A percentile compares a stretch with the other conserved stretches of the same genome.
Conservation (phyloP, 2,329 filamentous ascomycete species). For the Ophiognomonia clavigignenti-juglandacearum region DNA sequence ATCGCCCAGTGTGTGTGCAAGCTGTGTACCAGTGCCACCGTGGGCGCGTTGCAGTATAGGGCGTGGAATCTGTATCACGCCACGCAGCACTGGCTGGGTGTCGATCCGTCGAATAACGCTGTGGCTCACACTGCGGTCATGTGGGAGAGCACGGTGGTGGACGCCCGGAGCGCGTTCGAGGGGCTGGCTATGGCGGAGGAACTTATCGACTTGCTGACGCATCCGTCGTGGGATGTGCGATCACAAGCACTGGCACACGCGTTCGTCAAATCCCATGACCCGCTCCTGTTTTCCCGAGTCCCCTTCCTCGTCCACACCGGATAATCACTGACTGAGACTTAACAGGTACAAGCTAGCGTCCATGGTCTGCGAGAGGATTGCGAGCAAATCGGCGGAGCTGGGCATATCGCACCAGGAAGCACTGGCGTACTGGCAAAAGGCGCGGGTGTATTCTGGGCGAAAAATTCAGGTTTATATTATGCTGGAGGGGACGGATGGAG, state of each 20-base stretch:
- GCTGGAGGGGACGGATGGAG: background rate
- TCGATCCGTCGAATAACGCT: too few relatives aligned
- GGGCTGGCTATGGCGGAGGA: background rate
- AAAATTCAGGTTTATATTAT: background rate
- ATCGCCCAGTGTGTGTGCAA: slow-evolving; percentile 1
- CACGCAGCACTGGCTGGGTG: background rate
- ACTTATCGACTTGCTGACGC: background rate
- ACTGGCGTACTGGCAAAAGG: background rate
- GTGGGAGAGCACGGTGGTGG: background rate
- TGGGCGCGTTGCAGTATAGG: too few relatives aligned
- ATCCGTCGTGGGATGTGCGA: slow-evolving; percentile 1
- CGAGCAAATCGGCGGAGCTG: background rate
- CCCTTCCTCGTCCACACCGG: too few relatives aligned
- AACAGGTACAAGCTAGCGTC: background rate
- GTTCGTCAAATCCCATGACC: background rate
- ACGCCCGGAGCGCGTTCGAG: background rate
- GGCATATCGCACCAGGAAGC: background rate
- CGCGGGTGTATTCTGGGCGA: background rate
- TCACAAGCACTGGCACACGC: background rate
- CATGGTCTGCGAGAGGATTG: background rate
- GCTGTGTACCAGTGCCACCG: too few relatives aligned
- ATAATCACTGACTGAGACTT: background rate
- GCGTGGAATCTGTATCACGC: too few relatives aligned
- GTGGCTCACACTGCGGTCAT: background rate
- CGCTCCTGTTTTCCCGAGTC: too few relatives aligned